Evolutionary conservation across 768 basidiomycete genomes (phyloP), one percentile per base, ranked within the genome.

Genomic region (Thelephora aurantiotincta): DNA sequence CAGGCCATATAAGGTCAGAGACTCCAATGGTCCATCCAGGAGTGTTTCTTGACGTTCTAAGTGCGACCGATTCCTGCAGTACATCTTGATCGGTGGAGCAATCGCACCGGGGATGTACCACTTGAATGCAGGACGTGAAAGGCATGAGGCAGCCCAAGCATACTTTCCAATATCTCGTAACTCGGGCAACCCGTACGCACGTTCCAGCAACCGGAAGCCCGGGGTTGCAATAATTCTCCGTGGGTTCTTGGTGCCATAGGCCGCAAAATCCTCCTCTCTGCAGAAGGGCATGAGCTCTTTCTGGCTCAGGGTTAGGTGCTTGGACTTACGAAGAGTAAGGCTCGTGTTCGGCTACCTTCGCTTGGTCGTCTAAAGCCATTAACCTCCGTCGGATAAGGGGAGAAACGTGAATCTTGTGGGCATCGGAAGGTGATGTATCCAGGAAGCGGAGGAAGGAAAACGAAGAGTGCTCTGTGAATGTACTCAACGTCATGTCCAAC

Each of bases 71-170:
- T 89, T 76, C 35, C 75, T 72, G 58, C 82, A 88, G 52, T 77
- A 70, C 50, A 85, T 65, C 22, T 74, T 60, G 50, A 96, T 82
- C 0, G 87, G 75, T 3, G 94, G 94, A 0, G 94, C 94, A 30
- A 90, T 75, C 6, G 69, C 91, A 7, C 80, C 69, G n/a, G 89
- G 88, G 14, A 87, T 69, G 63, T 82, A 88, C 82, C 91, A 96
- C 53, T 79, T 80, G 54, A 92, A 71, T 12, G 75, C 75, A 2
- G 77, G 77, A 35, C 87, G 78, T 35, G 88, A 91, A 23, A 97
- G 66, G 58, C 79, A 88, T 2, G 92, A 92, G n/a, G 68, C 60
- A 48, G 70, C 63, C 82, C 89, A 94, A 11, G 69, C 67, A 16
- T 66, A 62, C 14, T 60, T 59, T 6, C 81, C 71, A 55, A 94